phyloP scores from a whole-genome alignment of 805 yeast species.

The Starmerella tilneyi region DNA sequence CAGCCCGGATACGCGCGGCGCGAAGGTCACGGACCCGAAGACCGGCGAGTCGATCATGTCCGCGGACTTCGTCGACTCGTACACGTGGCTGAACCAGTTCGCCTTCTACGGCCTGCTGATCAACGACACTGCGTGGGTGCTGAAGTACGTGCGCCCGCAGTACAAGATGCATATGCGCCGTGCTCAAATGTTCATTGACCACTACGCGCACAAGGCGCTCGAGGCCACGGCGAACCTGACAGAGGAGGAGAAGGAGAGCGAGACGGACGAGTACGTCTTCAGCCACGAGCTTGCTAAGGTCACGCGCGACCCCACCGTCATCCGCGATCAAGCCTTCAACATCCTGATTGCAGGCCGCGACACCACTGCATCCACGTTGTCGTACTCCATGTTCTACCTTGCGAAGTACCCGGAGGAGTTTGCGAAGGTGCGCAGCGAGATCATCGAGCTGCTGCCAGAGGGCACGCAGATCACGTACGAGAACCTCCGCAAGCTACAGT shows the following conservation, averaged over 20 bases:
- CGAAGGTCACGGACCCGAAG: not conserved
- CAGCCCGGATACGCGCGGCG: constrained; percentile 3
- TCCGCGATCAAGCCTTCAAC: constrained; percentile 40
- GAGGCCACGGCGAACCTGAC: constrained; percentile 12
- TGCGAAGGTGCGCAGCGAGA: constrained; percentile 30
- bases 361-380: constrained; percentile 41
- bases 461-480: constrained; percentile 33
- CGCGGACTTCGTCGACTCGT: constrained; percentile 23
- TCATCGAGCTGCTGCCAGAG: constrained; percentile 20
- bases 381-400: constrained; percentile 36
- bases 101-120: constrained; percentile 9
- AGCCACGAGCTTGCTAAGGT: constrained; percentile 39
- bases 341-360: constrained; percentile 42
- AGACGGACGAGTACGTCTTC: constrained; percentile 32
- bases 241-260: constrained; percentile 1
- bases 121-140: constrained; percentile 10
- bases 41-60: constrained; percentile 22
- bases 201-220: constrained; percentile 35
- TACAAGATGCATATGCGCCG: constrained; percentile 31
- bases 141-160: constrained; percentile 13
- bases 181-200: constrained; percentile 33
- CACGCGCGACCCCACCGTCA: constrained; percentile 37
- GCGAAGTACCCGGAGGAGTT: constrained; percentile 36
- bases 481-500: constrained; percentile 36
- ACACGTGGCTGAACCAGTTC: constrained; percentile 14